Evolutionary conservation across 768 basidiomycete species (phyloP), one percentile per base, ranked within the genome.

Genomic region (Daedalea quercina): DNA sequence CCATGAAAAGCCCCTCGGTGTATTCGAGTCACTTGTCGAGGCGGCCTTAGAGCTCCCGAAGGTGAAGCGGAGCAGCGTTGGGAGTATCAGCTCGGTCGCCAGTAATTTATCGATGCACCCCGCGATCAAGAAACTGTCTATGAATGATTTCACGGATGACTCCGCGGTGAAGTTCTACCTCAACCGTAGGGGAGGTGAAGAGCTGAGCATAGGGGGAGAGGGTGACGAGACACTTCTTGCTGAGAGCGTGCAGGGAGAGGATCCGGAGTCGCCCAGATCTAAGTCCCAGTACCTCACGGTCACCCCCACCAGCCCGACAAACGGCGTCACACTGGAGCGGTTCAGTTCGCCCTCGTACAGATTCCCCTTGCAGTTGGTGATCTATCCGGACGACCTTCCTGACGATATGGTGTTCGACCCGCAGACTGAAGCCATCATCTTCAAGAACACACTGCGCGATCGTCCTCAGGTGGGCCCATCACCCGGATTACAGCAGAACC

Each of bases 91-190:
- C 62, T 94, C 92, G n/a, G 75, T 99, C 22, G 78, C 87, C 31
- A 94, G 90, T 64, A 94, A 94, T 64, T 75, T 98, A 24, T 90
- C 88, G 3, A 86, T 90, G 81, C 91, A 97, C 64, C 94, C 95
- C 17, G 94, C 96, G 15, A 99, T 98, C 69, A 85, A 82, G 64
- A 90, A 89, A 65, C 73, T 98, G 37, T 83, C 89, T 43, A 95
- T 96, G 92, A 96, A 94, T 61, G 96, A 98, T 65, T 98, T 94
- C 64, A 90, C 90, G 41, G 96, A 99, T 60, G 96, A 98, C 65
- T 93, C 94, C 3, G 85, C 87, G 0, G 94, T 98, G 70, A 98
- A 97, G 69, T 88, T 98, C 69, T 99, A 96, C 69, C 69, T 98
- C 57, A 93, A 97, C 66, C 75, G 90, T 50, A 73, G 78, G 24